Evolutionary conservation across 1,284 basidiomycete species (phyloP), one percentile per base, ranked within the genome.

Genomic region (Ustanciosporium gigantosporum): DNA sequence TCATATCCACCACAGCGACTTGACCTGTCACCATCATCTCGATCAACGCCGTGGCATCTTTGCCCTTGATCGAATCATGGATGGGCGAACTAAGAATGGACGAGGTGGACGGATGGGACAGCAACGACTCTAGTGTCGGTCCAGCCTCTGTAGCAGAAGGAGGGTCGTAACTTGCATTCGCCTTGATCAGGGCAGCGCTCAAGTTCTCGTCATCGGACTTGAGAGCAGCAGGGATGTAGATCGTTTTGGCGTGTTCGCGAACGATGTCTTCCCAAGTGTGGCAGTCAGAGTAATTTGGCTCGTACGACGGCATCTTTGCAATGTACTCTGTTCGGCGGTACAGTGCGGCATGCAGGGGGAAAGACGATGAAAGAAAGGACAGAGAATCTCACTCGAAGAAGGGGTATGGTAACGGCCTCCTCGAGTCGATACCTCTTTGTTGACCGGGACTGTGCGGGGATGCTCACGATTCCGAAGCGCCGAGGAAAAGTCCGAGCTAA

Each of bases 41-140:
- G 21, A 47, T 42, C 16, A 61, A 42, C 20, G 25, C 46, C 11
- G 57, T 56, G 4, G 57, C 62, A 41, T 55, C 58, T 34, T 35
- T 25, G 5, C 36, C 50, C 17, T 50, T 39, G 17, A 50, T 20
- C n/a, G 31, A 15, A 1, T 31, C 21, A 19, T 50, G 36, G 32
- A 55, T 43, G 14, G 41, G 11, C 6, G 58, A 50, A 4, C 20
- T 37, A 46, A 50, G 53, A 36, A 55, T 46, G 13, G 21, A 25
- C 14, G 29, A 19, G 14, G 39, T 46, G 6, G 50, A 31, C 3
- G 41, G 17, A 14, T 44, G 35, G 3, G 21, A 22, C n/a, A 61
- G 31, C 2, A 61, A 23, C 32, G 43, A 42, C 3, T 23, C 25
- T 9, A 61, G 41, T 2, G 46, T 46, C 11, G 58, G 58, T n/a